These are phyloP conservation scores for Podospora pseudopauciseta DNA, from an alignment of 495 filamentous ascomycete species.

Conservation along the genomic window DNA sequence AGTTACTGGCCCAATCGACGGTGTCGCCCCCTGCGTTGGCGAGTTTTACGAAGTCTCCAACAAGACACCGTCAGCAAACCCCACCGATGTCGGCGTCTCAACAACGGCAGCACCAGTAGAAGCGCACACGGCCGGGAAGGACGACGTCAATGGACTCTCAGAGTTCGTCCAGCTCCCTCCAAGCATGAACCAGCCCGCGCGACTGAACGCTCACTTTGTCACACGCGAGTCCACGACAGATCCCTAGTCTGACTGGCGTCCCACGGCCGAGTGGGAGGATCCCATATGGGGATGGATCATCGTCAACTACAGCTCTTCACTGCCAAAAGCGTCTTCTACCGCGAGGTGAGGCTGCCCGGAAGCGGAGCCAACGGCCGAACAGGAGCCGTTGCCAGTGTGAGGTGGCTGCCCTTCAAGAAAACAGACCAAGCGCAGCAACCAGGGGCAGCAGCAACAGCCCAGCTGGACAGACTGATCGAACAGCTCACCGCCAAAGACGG, in stretches of 20 bases:
- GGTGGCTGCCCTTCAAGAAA: constrained; percentile 39
- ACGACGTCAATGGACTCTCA: too few relatives aligned
- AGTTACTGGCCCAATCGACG: too few relatives aligned
- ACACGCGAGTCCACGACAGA: too few relatives aligned
- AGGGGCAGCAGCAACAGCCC: constrained; percentile 23
- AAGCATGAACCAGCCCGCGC: too few relatives aligned
- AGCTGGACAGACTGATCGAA: constrained; percentile 18
- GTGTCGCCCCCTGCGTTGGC: too few relatives aligned
- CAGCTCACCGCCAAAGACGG: neutral
- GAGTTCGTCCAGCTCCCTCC: too few relatives aligned
- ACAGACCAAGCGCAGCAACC: constrained; percentile 28
- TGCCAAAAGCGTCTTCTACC: constrained; percentile 49
- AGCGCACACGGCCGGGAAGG: too few relatives aligned
- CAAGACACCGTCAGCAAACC: too few relatives aligned
- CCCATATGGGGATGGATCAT: constrained; percentile 57
- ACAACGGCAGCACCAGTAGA: too few relatives aligned
- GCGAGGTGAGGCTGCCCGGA: constrained; percentile 42
- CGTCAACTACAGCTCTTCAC: constrained; percentile 54
- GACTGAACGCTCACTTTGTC: too few relatives aligned
- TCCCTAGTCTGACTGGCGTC: constrained; percentile 34
- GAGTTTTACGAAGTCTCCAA: too few relatives aligned
- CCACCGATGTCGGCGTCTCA: too few relatives aligned
- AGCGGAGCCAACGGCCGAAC: neutral
- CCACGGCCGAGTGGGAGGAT: constrained; percentile 39
- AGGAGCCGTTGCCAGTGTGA: constrained; percentile 13